Conservation (phyloP, 805 yeast species). For the Saccharomyces kudriavzevii region DNA sequence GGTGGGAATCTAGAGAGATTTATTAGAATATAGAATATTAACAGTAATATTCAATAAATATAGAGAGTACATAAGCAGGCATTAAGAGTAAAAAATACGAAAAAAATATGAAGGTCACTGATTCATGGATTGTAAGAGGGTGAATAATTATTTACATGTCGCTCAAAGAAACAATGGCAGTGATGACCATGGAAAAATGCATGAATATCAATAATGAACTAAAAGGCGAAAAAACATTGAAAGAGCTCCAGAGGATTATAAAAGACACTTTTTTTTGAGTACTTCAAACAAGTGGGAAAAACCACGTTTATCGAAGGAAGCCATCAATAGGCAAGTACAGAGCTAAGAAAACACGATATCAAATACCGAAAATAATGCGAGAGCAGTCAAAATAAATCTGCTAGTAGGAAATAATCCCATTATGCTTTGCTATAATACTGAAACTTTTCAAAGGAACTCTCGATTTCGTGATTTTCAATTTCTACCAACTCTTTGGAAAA, state of each 20-base stretch:
- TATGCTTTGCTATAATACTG: constrained; percentile 7
- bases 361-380: not conserved
- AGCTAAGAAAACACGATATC: not conserved
- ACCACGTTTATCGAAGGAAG: not conserved
- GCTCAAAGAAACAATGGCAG: not conserved
- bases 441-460: constrained; percentile 17
- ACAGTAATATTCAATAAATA: not conserved
- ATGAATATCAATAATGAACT: not conserved
- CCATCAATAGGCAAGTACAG: not conserved
- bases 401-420: not conserved
- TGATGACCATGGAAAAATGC: not conserved
- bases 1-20: constrained; percentile 15
- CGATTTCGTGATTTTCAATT: constrained; percentile 49
- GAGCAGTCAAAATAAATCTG: not conserved
- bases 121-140: not conserved
- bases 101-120: not conserved
- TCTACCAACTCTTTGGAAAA: constrained; percentile 46
- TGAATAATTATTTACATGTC: too few species aligned
- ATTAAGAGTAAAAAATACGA: not conserved
- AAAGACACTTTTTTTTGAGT: not conserved
- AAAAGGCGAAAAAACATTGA: not conserved
- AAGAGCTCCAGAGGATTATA: not conserved
- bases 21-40: not conserved
- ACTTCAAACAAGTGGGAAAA: not conserved
- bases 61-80: not conserved